These are phyloP conservation scores for Artomyces pyxidatus DNA, from an alignment of 768 basidiomycete genomes.

Conservation along the genomic window DNA sequence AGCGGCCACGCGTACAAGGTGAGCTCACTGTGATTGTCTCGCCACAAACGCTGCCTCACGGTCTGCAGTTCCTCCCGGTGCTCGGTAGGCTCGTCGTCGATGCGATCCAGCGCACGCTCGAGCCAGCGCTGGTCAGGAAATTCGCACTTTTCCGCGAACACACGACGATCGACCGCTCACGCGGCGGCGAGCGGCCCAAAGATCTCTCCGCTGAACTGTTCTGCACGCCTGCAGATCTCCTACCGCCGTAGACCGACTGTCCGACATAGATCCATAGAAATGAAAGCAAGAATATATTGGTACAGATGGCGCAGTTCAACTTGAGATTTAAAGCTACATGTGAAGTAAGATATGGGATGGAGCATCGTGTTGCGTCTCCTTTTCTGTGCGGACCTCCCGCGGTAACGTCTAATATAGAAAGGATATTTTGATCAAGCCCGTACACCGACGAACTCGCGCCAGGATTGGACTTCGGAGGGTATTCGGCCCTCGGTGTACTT, in stretches of 20 bases:
- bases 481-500: constrained; percentile 82
- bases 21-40: neutral
- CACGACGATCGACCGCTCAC: constrained; percentile 25
- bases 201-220: constrained; percentile 4
- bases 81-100: constrained; percentile 74
- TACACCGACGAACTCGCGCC: constrained; percentile 81
- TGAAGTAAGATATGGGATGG: neutral
- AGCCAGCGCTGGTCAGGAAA: constrained; percentile 39
- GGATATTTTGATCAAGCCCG: constrained; percentile 39
- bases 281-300: neutral
- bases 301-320: neutral
- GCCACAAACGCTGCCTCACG: neutral
- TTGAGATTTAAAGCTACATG: neutral
- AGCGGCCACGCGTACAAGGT: constrained; percentile 89
- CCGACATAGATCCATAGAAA: neutral
- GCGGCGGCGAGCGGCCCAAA: constrained; percentile 8
- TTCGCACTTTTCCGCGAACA: constrained; percentile 54
- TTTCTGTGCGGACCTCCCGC: too few species aligned
- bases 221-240: constrained; percentile 10
- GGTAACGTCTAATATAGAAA: too few species aligned
- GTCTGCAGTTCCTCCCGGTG: constrained; percentile 77
- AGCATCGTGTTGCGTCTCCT: neutral
- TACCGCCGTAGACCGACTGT: neutral
- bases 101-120: constrained; percentile 56
- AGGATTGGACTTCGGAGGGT: constrained; percentile 86